Evolutionary conservation across 2,329 filamentous ascomycete species (phyloP).

Genomic region (Diplocarpon rosae): DNA sequence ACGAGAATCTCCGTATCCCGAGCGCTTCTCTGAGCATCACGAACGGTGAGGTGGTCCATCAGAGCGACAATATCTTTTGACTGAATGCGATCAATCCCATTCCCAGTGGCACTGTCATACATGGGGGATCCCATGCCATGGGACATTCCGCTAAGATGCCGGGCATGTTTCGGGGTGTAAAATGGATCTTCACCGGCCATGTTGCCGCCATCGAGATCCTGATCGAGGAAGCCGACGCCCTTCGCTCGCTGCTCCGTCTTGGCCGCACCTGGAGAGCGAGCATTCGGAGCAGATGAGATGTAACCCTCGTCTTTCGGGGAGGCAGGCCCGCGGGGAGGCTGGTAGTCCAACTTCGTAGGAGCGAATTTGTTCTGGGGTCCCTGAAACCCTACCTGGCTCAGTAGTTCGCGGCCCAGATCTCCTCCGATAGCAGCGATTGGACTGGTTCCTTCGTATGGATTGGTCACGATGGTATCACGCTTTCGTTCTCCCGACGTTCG

Average conservation of each 20-base stretch:
- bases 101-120: constrained; percentile 81
- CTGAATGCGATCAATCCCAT: constrained; percentile 82
- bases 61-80: constrained; percentile 93
- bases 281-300: constrained; percentile 59
- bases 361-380: constrained; percentile 32
- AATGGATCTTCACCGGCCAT: constrained; percentile 52
- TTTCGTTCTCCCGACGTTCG: constrained; percentile 52
- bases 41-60: constrained; percentile 97
- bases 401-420: constrained; percentile 34
- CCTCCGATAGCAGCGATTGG: constrained; percentile 39
- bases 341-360: constrained; percentile 24
- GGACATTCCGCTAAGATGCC: constrained; percentile 78
- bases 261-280: constrained; percentile 36
- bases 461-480: constrained; percentile 54
- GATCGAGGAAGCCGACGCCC: constrained; percentile 38
- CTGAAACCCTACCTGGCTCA: constrained; percentile 28
- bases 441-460: constrained; percentile 55
- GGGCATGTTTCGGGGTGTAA: constrained; percentile 44
- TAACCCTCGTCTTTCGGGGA: constrained; percentile 79
- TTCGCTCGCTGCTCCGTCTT: constrained; percentile 36
- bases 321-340: constrained; percentile 40
- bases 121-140: constrained; percentile 83
- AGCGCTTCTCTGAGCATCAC: constrained; percentile 91
- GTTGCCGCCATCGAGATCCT: constrained; percentile 38
- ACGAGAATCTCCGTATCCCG: constrained; percentile 94